Evolutionary conservation across 2,329 filamentous ascomycete genomes (phyloP).

Genomic region (Leptographium lundbergii): DNA sequence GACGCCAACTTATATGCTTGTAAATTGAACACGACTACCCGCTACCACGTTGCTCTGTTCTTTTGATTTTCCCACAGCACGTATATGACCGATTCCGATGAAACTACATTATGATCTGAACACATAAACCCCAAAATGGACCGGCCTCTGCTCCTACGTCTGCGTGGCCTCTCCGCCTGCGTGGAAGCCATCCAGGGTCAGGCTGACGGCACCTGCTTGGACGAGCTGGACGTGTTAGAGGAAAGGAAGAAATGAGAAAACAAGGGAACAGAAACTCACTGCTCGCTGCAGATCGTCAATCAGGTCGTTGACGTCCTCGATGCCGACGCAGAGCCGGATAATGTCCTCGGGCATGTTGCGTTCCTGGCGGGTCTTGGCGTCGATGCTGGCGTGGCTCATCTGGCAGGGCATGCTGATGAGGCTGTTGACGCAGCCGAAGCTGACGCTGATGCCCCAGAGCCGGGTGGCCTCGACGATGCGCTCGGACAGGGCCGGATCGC

Average conservation of each 20-base stretch:
- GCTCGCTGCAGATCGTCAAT: conserved; percentile 87
- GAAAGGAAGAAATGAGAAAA: neutral
- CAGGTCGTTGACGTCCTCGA: conserved; percentile 83
- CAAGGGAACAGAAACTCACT: conserved; percentile 41
- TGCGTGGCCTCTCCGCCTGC: conserved; percentile 27
- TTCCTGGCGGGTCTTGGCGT: conserved; percentile 81
- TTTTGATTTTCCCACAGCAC: neutral
- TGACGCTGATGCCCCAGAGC: conserved; percentile 91
- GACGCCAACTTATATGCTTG: neutral
- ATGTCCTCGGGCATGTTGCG: conserved; percentile 93
- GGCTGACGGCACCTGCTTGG: conserved; percentile 82
- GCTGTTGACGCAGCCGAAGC: conserved; percentile 96
- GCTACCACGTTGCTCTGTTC: neutral
- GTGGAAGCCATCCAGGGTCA: conserved; percentile 72
- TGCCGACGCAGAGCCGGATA: conserved; percentile 88
- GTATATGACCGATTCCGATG: neutral
- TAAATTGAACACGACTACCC: neutral
- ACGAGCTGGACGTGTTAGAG: conserved; percentile 48
- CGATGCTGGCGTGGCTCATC: conserved; percentile 98
- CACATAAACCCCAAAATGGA: neutral
- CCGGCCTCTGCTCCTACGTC: neutral
- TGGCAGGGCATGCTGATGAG: conserved; percentile 98
- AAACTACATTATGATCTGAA: neutral
- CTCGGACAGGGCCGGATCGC: conserved; percentile 70
- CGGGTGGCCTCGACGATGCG: conserved; percentile 87